phyloP scores from a whole-genome alignment of 805 yeast genomes.

The Ogataea thermomethanolica region DNA sequence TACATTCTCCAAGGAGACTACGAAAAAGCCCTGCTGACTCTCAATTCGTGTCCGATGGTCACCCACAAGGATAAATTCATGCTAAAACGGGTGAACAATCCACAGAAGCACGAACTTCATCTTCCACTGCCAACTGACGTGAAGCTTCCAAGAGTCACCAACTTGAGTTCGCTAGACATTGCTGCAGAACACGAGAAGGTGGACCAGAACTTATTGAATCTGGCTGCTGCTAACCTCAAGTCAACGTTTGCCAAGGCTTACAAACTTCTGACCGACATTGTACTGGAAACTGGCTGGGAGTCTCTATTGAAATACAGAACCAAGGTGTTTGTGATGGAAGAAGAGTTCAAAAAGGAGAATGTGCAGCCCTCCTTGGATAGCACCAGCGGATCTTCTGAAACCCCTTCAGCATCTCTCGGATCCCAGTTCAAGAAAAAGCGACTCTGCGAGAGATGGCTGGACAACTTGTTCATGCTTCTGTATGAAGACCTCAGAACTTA shows the following conservation, averaged over 20 bases:
- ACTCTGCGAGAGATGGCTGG: conserved; percentile 72
- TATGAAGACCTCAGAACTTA: conserved; percentile 76
- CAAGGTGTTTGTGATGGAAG: conserved; percentile 65
- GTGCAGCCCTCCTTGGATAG: conserved; percentile 14
- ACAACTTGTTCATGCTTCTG: conserved; percentile 62
- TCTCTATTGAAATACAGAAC: conserved; percentile 54
- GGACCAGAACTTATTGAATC: conserved; percentile 55
- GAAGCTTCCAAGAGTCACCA: conserved; percentile 62
- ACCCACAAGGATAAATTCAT: conserved; percentile 64
- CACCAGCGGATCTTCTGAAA: conserved; percentile 3
- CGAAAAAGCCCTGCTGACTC: conserved; percentile 67
- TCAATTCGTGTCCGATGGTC: conserved; percentile 82
- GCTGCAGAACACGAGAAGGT: conserved; percentile 61
- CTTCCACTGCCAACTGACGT: conserved; percentile 77
- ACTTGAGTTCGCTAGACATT: conserved; percentile 62
- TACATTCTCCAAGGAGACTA: conserved; percentile 62
- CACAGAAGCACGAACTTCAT: conserved; percentile 54
- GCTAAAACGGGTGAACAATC: conserved; percentile 56
- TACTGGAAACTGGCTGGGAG: conserved; percentile 74
- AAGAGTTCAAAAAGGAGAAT: conserved; percentile 46
- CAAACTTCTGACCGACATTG: conserved; percentile 59
- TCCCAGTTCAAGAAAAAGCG: conserved; percentile 57
- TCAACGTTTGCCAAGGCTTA: conserved; percentile 57
- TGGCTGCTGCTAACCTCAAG: conserved; percentile 69
- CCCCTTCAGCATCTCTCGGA: conserved; percentile 6